Percentiles rank a stretch among this genome's conserved stretches.
Conservation (phyloP, 2,329 filamentous ascomycete genomes). For the Apiospora aurea region DNA sequence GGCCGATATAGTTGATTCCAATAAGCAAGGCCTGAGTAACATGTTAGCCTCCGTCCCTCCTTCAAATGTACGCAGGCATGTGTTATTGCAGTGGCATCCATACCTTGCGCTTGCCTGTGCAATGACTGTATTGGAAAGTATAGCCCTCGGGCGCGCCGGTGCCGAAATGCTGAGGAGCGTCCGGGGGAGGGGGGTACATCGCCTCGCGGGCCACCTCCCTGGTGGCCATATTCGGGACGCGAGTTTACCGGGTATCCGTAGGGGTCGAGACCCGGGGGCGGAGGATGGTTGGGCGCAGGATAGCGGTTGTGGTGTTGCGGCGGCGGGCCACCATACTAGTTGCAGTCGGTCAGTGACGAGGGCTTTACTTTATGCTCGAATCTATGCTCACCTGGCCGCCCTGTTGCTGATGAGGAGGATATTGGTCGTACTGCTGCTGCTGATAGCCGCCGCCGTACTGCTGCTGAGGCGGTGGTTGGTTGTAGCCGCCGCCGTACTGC, state of each 20-base stretch:
- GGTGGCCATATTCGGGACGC: slow-evolving; percentile 28
- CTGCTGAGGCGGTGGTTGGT: slow-evolving; percentile 25
- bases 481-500: slow-evolving; percentile 23
- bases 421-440: slow-evolving; percentile 30
- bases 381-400: neutral
- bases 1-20: slow-evolving; percentile 82
- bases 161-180: slow-evolving; percentile 64
- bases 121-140: slow-evolving; percentile 79
- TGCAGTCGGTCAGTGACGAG: neutral
- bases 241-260: slow-evolving; percentile 54
- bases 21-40: slow-evolving; percentile 66
- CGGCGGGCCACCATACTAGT: slow-evolving; percentile 26
- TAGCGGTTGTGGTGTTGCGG: slow-evolving; percentile 30
- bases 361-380: neutral
- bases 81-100: neutral
- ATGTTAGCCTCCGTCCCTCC: neutral
- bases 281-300: slow-evolving; percentile 41
- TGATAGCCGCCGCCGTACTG: slow-evolving; percentile 21
- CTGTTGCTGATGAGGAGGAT: slow-evolving; percentile 29
- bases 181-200: slow-evolving; percentile 54
- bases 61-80: neutral
- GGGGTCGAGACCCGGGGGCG: slow-evolving; percentile 51
- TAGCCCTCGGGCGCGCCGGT: slow-evolving; percentile 73
- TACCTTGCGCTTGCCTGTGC: slow-evolving; percentile 71
- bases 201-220: slow-evolving; percentile 42